phyloP scores from a whole-genome alignment of 2,329 filamentous ascomycete species.

The Dactylonectria macrodidyma region DNA sequence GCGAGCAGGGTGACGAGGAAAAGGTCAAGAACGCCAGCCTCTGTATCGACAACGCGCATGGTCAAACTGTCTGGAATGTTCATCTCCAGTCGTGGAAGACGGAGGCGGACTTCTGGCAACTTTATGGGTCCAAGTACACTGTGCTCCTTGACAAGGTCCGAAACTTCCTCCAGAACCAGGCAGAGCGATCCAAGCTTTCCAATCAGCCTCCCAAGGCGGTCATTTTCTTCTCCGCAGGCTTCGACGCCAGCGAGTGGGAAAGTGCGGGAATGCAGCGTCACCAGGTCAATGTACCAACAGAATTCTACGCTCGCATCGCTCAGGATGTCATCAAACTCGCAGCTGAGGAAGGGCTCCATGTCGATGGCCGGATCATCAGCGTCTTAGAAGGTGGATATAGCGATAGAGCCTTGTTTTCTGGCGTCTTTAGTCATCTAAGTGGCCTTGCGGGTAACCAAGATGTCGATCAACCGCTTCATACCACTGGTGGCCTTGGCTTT shows the following conservation, averaged over 20 bases:
- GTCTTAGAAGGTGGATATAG: constrained; percentile 97
- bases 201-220: constrained; percentile 82
- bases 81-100: constrained; percentile 91
- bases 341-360: constrained; percentile 81
- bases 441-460: constrained; percentile 77
- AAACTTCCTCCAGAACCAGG: constrained; percentile 81
- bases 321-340: constrained; percentile 87
- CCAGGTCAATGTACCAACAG: constrained; percentile 94
- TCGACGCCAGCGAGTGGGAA: constrained; percentile 97
- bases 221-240: constrained; percentile 95
- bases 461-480: constrained; percentile 53
- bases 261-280: constrained; percentile 94
- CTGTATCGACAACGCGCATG: constrained; percentile 94
- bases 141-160: constrained; percentile 86
- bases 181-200: constrained; percentile 72
- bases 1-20: constrained; percentile 91
- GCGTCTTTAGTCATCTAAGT: constrained; percentile 90
- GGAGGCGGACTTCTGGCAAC: constrained; percentile 86
- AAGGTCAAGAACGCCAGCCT: constrained; percentile 95
- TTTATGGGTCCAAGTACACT: constrained; percentile 86
- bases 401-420: constrained; percentile 89
- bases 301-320: constrained; percentile 94
- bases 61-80: constrained; percentile 96
- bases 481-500: constrained; percentile 63
- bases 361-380: constrained; percentile 90